Conservation (phyloP, 129 eudicot genomes). For the Tanacetum coccineum region DNA sequence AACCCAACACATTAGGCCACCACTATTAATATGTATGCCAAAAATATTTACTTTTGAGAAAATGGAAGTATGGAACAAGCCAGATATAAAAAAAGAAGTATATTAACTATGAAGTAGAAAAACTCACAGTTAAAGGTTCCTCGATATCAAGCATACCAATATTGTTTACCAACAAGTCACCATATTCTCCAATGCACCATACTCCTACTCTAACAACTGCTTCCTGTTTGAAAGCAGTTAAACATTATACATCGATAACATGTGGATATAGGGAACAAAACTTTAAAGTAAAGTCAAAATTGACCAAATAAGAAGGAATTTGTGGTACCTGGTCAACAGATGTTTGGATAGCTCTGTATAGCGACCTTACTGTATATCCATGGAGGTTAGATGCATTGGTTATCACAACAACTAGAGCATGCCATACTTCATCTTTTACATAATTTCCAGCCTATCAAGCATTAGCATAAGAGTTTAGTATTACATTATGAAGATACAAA, state of each 20-base stretch:
- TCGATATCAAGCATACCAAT: constrained; percentile 74
- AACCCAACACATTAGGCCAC: too few relatives aligned
- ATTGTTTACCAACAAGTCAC: constrained; percentile 86
- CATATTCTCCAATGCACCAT: constrained; percentile 99
- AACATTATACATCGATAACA: constrained; percentile 7
- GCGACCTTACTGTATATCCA: constrained; percentile 83
- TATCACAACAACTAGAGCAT: constrained; percentile 83
- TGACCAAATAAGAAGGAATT: constrained; percentile 15
- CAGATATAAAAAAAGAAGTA: neutral
- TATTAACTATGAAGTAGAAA: constrained; percentile 5
- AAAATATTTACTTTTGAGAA: neutral
- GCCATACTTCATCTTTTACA: constrained; percentile 96
- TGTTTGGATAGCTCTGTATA: constrained; percentile 73
- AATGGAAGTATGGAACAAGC: neutral
- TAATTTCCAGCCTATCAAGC: constrained; percentile 84
- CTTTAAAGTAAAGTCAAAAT: neutral
- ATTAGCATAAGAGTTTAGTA: constrained; percentile 38
- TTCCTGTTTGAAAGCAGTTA: constrained; percentile 54
- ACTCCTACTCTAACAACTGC: constrained; percentile 86
- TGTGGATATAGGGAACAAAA: neutral
- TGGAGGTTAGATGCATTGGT: constrained; percentile 87
- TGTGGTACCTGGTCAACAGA: constrained; percentile 82
- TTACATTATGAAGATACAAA: constrained; percentile 20
- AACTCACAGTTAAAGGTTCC: constrained; percentile 80
- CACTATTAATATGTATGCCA: too few relatives aligned